phyloP scores from a whole-genome alignment of 1,139 yeast species.

The Wickerhamiella pararugosa region DNA sequence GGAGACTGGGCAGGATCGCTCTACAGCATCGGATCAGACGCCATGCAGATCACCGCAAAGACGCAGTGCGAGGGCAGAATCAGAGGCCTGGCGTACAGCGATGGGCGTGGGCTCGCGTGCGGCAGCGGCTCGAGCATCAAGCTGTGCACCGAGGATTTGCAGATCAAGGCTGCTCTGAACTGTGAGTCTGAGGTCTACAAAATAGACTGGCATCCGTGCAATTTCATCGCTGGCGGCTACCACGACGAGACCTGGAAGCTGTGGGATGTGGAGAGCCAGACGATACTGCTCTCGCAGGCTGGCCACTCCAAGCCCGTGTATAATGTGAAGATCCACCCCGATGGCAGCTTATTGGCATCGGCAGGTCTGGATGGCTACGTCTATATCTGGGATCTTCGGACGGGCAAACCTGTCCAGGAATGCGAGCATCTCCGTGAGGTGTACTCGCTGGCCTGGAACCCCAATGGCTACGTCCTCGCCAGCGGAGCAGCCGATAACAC shows the following conservation, averaged over 20 bases:
- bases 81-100: constrained; percentile 15
- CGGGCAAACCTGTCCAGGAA: constrained; percentile 50
- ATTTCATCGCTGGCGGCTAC: constrained; percentile 52
- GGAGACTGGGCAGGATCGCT: constrained; percentile 83
- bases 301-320: constrained; percentile 74
- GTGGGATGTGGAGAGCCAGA: constrained; percentile 51
- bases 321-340: constrained; percentile 49
- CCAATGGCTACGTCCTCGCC: constrained; percentile 60
- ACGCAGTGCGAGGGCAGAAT: neutral
- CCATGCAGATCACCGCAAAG: constrained; percentile 11
- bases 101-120: constrained; percentile 20
- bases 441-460: constrained; percentile 58
- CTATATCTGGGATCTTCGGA: constrained; percentile 73
- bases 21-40: constrained; percentile 31
- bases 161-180: constrained; percentile 14
- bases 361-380: constrained; percentile 72
- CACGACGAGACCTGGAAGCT: constrained; percentile 80
- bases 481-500: constrained; percentile 78
- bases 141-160: constrained; percentile 34
- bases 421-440: constrained; percentile 60
- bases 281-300: constrained; percentile 47
- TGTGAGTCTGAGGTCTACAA: constrained; percentile 40
- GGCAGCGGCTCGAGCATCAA: constrained; percentile 61
- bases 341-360: constrained; percentile 62
- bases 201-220: constrained; percentile 51